Conservation (phyloP, 768 basidiomycete genomes). For the Naganishia vaughanmartiniae region DNA sequence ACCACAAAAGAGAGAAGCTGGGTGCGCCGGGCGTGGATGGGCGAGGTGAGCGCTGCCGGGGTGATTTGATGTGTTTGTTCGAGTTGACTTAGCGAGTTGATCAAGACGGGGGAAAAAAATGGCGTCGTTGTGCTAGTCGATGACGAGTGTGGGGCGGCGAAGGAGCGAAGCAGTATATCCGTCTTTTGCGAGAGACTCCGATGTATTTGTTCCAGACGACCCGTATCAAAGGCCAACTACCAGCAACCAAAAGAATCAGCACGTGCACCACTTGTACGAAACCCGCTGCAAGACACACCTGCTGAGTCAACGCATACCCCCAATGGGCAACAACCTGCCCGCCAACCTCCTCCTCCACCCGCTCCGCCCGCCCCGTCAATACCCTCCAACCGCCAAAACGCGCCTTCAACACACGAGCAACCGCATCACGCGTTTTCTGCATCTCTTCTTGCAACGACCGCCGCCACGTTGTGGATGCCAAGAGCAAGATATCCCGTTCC, state of each 20-base stretch:
- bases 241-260: neutral
- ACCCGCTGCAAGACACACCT: conserved; percentile 35
- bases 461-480: conserved; percentile 30
- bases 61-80: conserved; percentile 27
- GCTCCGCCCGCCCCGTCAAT: conserved; percentile 35
- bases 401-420: conserved; percentile 31
- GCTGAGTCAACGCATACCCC: conserved; percentile 37
- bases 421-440: conserved; percentile 7
- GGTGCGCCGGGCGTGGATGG: conserved; percentile 38
- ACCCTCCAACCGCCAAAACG: conserved; percentile 40
- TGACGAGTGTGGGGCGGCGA: neutral
- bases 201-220: conserved; percentile 44
- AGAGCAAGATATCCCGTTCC: neutral
- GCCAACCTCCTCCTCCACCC: conserved; percentile 39
- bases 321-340: conserved; percentile 35
- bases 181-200: conserved; percentile 29
- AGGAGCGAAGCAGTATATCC: conserved; percentile 34
- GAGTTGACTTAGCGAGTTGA: conserved; percentile 42
- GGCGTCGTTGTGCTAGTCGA: conserved; percentile 29
- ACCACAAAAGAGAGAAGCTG: conserved; percentile 38
- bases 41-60: conserved; percentile 37
- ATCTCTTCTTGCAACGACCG: conserved; percentile 35
- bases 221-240: conserved; percentile 46
- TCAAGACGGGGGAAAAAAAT: conserved; percentile 45
- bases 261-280: too few species aligned